phyloP scores from a whole-genome alignment of 176 grass and related monocot genomes.

The Oryza brachyantha region DNA sequence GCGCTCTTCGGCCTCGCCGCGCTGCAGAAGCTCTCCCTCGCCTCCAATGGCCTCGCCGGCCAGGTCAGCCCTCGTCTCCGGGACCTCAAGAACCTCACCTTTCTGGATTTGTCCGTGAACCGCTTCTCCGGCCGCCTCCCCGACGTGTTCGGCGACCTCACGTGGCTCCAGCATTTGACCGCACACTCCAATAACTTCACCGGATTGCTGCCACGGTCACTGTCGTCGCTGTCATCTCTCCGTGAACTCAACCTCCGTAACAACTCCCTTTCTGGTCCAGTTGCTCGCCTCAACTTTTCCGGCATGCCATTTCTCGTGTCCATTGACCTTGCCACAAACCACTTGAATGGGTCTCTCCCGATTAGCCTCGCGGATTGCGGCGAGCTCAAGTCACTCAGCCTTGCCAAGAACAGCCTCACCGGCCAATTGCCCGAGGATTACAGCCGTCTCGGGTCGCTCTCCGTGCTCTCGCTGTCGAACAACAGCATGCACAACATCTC shows the following conservation, averaged over 20 bases:
- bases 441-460: slow-evolving; percentile 47
- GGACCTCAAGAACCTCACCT: slow-evolving; percentile 45
- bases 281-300: slow-evolving; percentile 68
- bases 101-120: slow-evolving; percentile 65
- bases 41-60: slow-evolving; percentile 57
- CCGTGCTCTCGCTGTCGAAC: slow-evolving; percentile 80
- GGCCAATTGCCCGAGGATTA: slow-evolving; percentile 60
- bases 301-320: slow-evolving; percentile 51
- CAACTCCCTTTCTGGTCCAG: slow-evolving; percentile 66
- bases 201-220: slow-evolving; percentile 53
- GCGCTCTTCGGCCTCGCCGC: slow-evolving; percentile 55
- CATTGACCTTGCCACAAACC: slow-evolving; percentile 79
- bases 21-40: slow-evolving; percentile 59
- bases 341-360: slow-evolving; percentile 64
- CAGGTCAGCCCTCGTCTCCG: slow-evolving; percentile 41
- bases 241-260: slow-evolving; percentile 74
- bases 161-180: slow-evolving; percentile 47
- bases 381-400: slow-evolving; percentile 65
- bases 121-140: slow-evolving; percentile 66
- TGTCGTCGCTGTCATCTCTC: slow-evolving; percentile 46
- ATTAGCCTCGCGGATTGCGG: slow-evolving; percentile 54
- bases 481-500: slow-evolving; percentile 87
- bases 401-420: slow-evolving; percentile 77
- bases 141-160: slow-evolving; percentile 63
- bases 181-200: slow-evolving; percentile 69